Base-by-base conservation (phyloP, 768 basidiomycete genomes). In the Rhizopogon roseolus region DNA sequence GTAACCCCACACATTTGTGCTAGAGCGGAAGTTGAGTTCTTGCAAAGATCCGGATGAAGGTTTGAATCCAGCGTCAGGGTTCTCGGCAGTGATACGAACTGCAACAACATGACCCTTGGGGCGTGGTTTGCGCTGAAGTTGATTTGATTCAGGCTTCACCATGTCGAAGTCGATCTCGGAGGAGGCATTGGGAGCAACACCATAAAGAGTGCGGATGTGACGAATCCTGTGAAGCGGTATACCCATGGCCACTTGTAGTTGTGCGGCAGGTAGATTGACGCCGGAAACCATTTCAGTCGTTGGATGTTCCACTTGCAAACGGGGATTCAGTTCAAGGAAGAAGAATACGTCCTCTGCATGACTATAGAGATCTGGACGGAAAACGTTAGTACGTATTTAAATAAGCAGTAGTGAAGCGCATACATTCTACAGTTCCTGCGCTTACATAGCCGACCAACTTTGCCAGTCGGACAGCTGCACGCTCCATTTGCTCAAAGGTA, bases 261-360 rank as follows among this genome's bases (percentile, higher is more conserved):
- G 97, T 10, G 97, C 91, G 52, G 95, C 94, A 25, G 97, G 97
- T 49, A 99, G 82, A 71, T 98, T 97, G 73, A 98, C 96, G 9
- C 97, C 97, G 4, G 90, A 86, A n/a, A 98, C 97, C 93, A 98
- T 99, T 72, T 99, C 97, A 19, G 97, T 99, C 10, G 97, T 99
- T 9, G 97, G 97, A 70, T 99, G 97, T 75, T 99, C 97, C 64
- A 99, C 97, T 75, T 99, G 97, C 19, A 99, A 87, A 80, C 97
- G 95, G 43, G 97, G 97, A 71, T 99, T 99, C 56, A 99, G 83
- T 71, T 99, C 97, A 58, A 99, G 81, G 81, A 99, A 99, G 76
- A 89, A 93, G 75, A 98, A 99, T 28, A 85, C 81, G 65, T 98
- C 93, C 56, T 98, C 96, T 0, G 85, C 79, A 57, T 91, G 93